A percentile compares a stretch with the other conserved stretches of the same genome.
phyloP scores from a whole-genome alignment of 257 asterid species.

The Solanum pennellii region DNA sequence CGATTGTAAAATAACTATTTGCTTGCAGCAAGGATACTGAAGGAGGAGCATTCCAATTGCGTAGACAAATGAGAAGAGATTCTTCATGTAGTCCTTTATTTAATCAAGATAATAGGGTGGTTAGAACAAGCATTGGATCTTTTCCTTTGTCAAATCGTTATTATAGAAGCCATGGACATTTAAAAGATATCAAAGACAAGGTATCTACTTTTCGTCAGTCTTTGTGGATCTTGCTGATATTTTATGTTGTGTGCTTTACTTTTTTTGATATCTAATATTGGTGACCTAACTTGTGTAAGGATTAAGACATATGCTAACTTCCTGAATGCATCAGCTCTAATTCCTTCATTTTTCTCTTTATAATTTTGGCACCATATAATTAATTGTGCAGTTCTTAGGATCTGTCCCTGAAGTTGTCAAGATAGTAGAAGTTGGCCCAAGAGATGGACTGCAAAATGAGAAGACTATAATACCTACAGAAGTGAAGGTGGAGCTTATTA shows the following conservation, averaged over 20 bases:
- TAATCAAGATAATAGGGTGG: constrained; percentile 10
- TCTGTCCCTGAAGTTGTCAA: constrained; percentile 56
- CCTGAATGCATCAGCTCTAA: background rate
- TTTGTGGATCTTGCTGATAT: background rate
- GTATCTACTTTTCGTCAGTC: background rate
- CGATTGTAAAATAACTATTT: constrained; percentile 5
- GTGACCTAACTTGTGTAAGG: background rate
- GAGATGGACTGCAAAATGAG: constrained; percentile 93
- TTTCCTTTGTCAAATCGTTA: background rate
- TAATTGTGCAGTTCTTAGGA: constrained; percentile 35
- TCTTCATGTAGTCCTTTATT: constrained; percentile 12
- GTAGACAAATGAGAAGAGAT: constrained; percentile 8
- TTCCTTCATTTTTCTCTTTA: background rate
- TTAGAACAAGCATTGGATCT: constrained; percentile 7
- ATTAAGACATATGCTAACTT: background rate
- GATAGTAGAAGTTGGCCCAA: constrained; percentile 92
- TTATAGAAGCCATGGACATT: background rate
- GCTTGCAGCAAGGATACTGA: constrained; percentile 15
- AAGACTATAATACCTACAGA: constrained; percentile 65
- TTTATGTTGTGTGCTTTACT: background rate
- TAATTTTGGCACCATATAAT: background rate
- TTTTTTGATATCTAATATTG: background rate
- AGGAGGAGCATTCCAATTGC: constrained; percentile 8
- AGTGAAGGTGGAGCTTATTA: constrained; percentile 77
- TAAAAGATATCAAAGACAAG: background rate